Evolutionary conservation across 139 green algal species (phyloP), one percentile per base, ranked within the genome.

Genomic region (Volvox africanus): DNA sequence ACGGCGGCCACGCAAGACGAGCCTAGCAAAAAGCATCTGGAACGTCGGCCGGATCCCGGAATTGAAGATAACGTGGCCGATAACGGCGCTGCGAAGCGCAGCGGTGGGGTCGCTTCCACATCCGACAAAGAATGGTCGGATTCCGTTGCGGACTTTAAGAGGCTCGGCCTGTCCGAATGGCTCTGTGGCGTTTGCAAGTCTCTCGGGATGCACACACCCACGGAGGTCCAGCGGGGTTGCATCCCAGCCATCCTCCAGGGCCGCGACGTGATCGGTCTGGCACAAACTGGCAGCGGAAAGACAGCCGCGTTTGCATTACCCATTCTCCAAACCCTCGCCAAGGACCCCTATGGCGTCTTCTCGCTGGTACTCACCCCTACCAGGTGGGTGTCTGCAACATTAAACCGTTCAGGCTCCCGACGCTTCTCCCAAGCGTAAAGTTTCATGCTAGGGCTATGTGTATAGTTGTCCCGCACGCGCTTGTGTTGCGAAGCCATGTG

Each of bases 251-350:
- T 99, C 62, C 94, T 99, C 33, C 68, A 67, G 1, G 97, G 98
- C 11, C 91, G 93, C 33, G 95, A 99, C 90, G 97, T 99, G 0
- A 97, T 99, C 55, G 98, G 96, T 35, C 94, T 97, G 26, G 98
- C 98, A 22, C 96, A 99, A 88, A 99, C 98, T 5, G 98, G 98
- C 91, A 98, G 95, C 83, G 98, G 98, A 82, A 99, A 99, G 93
- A 99, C 98, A 18, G 98, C 98, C 14, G 97, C 98, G 0, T 99
- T 99, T 89, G 97, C 97, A n/a, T 92, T 99, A 67, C 98, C 98
- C n/a, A 98, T 99, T 50, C 95, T 99, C 30, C 90, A 93, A 61
- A 26, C 86, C 22, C 96, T 99, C 62, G 95, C 97, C 11, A 88
- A 95, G 36, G 97, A 99, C 77, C 98, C 98, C 0, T 99, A 96